phyloP scores from a whole-genome alignment of 2,329 filamentous ascomycete species.

The Neurospora crassa region DNA sequence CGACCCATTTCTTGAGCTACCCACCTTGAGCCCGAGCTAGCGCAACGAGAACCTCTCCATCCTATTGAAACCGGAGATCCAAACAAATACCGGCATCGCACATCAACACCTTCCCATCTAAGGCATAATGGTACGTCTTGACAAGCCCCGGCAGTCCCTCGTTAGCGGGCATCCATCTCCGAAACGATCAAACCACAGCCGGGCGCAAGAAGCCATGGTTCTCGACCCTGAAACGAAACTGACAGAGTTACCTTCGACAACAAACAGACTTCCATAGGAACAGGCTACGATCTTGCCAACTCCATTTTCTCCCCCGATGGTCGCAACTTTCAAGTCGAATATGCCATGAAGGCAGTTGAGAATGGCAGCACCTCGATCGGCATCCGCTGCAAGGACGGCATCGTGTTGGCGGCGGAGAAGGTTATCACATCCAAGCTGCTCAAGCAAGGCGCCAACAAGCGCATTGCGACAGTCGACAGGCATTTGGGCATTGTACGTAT shows the following conservation, averaged over 20 bases:
- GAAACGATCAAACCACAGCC: neutral
- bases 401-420: constrained; percentile 95
- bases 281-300: constrained; percentile 98
- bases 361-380: constrained; percentile 94
- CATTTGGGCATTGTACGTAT: constrained; percentile 79
- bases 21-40: constrained; percentile 1
- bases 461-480: constrained; percentile 88
- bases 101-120: neutral
- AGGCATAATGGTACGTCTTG: constrained; percentile 5
- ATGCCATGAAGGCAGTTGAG: constrained; percentile 96
- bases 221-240: constrained; percentile 2
- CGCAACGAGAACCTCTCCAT: neutral
- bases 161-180: neutral
- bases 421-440: constrained; percentile 90
- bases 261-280: constrained; percentile 92
- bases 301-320: constrained; percentile 99
- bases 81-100: neutral
- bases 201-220: neutral
- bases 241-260: constrained; percentile 8
- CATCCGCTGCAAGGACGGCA: constrained; percentile 93
- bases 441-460: constrained; percentile 92
- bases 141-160: neutral
- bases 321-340: constrained; percentile 98
- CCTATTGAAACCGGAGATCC: neutral
- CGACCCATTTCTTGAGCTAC: neutral